Evolutionary conservation across 495 filamentous ascomycete genomes (phyloP), one percentile per base, ranked within the genome.

Genomic region (Penicillium chermesinum): DNA sequence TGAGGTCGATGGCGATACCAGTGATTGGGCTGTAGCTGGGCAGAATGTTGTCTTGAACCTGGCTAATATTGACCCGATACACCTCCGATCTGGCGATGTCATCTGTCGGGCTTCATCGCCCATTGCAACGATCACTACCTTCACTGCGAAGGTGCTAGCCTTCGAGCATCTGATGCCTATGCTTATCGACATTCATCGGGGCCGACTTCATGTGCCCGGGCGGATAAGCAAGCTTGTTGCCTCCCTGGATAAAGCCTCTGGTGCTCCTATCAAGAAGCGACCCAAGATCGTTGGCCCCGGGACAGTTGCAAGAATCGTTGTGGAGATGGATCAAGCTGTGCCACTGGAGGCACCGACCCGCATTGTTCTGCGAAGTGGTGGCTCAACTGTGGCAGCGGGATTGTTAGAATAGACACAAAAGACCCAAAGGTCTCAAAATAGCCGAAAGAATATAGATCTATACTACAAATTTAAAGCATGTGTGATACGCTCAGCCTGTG

Each of bases 21-120:
- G 67, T 9, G 88, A 96, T 48, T 98, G 89, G 90, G 93, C 89
- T 3, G 90, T 96, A n/a, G 93, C 91, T 2, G 91, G 94, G 12
- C 89, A 96, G 58, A 95, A 95, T 46, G 80, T 86, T 8, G 81
- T 84, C 1, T 66, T 98, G 15, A 86, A 95, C 58, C 76, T 98
- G 44, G 75, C 79, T n/a, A 87, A 88, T 46, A 90, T 96, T 58
- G 89, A 96, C 50, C 76, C 84, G 1, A 76, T 86, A 13, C 86
- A 96, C 59, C 77, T 97, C 7, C 82, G 82, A 36, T 76, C 82
- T 7, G 93, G 93, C 9, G 91, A 98, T 58, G 85, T 96, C 16
- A 65, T 95, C 30, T 96, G 90, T 69, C 73, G 80, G 35, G 73
- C 82, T 1, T 69, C 75, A 10, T 66, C 80, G 3, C 87, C 88